phyloP scores from a whole-genome alignment of 2,329 filamentous ascomycete species.

The Botrytis hyacinthi region DNA sequence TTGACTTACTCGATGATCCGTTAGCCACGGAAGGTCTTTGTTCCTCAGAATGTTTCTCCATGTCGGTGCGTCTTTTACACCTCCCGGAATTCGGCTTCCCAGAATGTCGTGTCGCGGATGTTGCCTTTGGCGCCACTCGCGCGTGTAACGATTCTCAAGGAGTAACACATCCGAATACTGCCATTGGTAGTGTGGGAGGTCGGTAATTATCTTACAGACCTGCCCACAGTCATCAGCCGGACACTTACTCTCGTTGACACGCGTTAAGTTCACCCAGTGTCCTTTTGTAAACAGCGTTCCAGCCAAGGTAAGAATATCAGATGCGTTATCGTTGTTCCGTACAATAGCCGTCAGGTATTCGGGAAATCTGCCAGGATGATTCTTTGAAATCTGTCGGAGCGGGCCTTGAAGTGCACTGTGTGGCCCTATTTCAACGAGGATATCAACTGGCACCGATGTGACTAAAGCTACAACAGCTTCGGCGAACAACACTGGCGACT shows the following conservation, averaged over 20 bases:
- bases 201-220: background rate
- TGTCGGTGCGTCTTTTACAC: background rate
- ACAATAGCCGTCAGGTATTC: no score
- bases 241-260: background rate
- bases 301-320: background rate
- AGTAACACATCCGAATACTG: background rate
- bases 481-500: constrained; percentile 19
- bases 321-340: no score
- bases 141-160: background rate
- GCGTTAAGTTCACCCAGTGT: background rate
- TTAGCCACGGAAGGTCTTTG: background rate
- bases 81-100: background rate
- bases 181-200: background rate
- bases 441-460: background rate
- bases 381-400: background rate
- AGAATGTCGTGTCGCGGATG: background rate
- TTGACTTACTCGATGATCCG: background rate
- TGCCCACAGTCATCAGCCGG: background rate
- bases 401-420: background rate
- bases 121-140: background rate
- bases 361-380: no score
- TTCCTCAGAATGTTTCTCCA: background rate
- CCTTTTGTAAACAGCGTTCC: background rate
- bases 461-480: background rate
- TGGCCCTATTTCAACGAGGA: background rate